Evolutionary conservation across 2,329 filamentous ascomycete species (phyloP), one percentile per base, ranked within the genome.

Genomic region (Saccharata proteae): DNA sequence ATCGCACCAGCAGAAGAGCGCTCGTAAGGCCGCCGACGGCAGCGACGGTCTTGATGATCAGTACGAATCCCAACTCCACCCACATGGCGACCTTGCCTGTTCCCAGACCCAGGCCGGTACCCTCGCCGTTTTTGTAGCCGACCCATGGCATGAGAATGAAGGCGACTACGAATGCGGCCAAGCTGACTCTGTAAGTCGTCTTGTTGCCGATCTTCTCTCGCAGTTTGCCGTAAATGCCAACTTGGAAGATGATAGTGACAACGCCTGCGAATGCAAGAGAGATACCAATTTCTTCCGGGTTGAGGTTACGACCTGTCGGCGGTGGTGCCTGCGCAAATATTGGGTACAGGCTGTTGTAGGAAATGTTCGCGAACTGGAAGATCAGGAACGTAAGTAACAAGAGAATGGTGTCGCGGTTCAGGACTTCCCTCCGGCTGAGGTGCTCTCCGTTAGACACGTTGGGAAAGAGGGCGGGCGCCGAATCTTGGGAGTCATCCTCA

Each of bases 261-360:
- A 79, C 54, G 1, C 88, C 86, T 1, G 88, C 83, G 39, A 93
- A 77, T 0, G 82, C 88, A 31, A 94, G 64, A 1, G 80, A 82
- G 12, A 93, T 58, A 1, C 90, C 90, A 26, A 96, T 93, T 37
- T 81, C 83, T 35, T 74, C 69, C 0, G 88, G 83, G 0, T 69
- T 69, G 3, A 96, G 64, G 1, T 68, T 65, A 23, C 90, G 78
- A 12, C 90, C 90, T 0, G 77, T 77, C 0, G 90, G 90, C 0
- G 75, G 65, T 1, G 69, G 56, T 0, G 80, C 75, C 33, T 86
- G 77, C 1, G 79, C 82, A 45, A 96, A 98, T 32, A 96, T 88
- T 1, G 90, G 90, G 46, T 92, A 98, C 0, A 98, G 64, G 12
- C 83, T 88, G 57, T 93, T 94, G 67, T 86, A 98, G 3, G 84